Evolutionary conservation across 768 basidiomycete genomes (phyloP), one percentile per base, ranked within the genome.

Genomic region (Tricholoma sp.): DNA sequence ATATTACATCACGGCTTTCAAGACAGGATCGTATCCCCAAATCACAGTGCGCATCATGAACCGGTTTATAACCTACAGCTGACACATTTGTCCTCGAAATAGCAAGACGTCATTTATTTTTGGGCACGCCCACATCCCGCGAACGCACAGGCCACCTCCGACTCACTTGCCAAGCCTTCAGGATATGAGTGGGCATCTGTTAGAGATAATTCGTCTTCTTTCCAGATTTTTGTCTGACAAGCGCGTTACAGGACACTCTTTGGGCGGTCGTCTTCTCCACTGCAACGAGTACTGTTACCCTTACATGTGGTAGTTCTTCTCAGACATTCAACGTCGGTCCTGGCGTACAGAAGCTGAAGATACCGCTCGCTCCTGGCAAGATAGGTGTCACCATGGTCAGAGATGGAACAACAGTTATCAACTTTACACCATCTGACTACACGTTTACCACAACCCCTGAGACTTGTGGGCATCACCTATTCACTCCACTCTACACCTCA

Each of bases 61-160:
- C 53, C 72, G 51, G 12, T 4, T 31, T 28, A 9, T 9, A 34
- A 29, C 18, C 44, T 9, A 34, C 9, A n/a, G 49, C 18, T 34
- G 17, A 55, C 9, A 1, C 2, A 33, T 18, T 3, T n/a, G 37
- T 47, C 11, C 52, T 6, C 50, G 52, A 4, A 52, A 56, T 59
- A 81, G 79, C 59, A 73, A 60, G 78, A 80, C 53, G 70, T 70
- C 11, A 76, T 81, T 34, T 80, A 79, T 61, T 81, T 73, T 61
- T 86, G 84, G 83, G 80, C 84, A 20, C 80, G 86, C 36, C 78
- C 85, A n/a, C 86, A 88, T 65, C 77, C 82, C 12, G 74, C 74
- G n/a, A 61, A 65, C 37, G 85, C 82, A 0, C 65, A 63, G 13
- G 74, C 76, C 1, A 71, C 73, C 6, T 61, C 63, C 3, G 82